These are phyloP conservation scores for Umbilicus rupestris DNA, from an alignment of 164 flowering plant genomes.

Conservation along the genomic window DNA sequence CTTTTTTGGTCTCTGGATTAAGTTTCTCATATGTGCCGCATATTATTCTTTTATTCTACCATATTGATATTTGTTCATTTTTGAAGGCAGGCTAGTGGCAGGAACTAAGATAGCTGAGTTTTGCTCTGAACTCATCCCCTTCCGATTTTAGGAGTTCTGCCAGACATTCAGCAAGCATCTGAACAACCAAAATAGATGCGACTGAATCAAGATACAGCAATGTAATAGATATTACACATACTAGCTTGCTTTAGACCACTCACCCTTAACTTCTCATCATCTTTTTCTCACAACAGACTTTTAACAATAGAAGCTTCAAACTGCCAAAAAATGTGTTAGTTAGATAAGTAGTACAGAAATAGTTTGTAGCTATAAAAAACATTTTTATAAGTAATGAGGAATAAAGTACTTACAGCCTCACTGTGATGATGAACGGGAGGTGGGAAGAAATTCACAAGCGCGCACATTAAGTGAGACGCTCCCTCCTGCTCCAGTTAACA, in stretches of 20 bases:
- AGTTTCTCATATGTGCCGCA: neutral
- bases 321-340: conserved; percentile 27
- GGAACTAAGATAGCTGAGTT: conserved; percentile 62
- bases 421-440: conserved; percentile 47
- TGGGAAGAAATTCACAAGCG: conserved; percentile 46
- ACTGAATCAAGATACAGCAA: neutral
- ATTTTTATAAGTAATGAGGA: too few species aligned
- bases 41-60: neutral
- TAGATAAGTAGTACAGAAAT: neutral
- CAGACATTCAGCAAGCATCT: conserved; percentile 62
- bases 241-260: conserved; percentile 10
- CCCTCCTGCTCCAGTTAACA: conserved; percentile 50
- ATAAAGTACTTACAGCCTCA: conserved; percentile 50
- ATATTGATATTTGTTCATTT: conserved; percentile 1
- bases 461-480: conserved; percentile 41
- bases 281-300: conserved; percentile 49
- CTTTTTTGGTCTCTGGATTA: neutral
- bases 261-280: conserved; percentile 44
- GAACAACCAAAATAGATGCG: conserved; percentile 15
- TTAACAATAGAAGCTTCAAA: conserved; percentile 59
- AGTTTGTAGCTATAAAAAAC: too few species aligned
- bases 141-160: conserved; percentile 70
- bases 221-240: neutral
- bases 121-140: conserved; percentile 82
- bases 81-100: conserved; percentile 56